Evolutionary conservation across 2,329 filamentous ascomycete species (phyloP), one percentile per base, ranked within the genome.

Genomic region (Blastomyces silverae): DNA sequence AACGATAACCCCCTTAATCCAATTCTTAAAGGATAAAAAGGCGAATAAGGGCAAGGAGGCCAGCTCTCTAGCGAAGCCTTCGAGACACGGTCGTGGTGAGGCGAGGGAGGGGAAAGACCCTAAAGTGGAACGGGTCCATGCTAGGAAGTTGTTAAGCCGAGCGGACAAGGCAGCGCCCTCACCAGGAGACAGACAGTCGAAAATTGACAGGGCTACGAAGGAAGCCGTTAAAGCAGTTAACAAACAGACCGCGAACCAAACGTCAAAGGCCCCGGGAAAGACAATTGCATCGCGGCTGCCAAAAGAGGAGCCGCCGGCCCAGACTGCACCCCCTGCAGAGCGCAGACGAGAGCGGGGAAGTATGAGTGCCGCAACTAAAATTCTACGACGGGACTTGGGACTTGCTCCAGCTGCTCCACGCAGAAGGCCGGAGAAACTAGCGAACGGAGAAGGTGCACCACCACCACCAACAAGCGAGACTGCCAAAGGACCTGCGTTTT

Each of bases 21-120:
- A 97, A 73, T 95, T 88, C 69, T 82, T 97, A 46, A 89, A 89
- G 69, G 92, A 97, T 75, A 96, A 95, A 79, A 97, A 96, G 79
- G 91, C 91, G 17, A 91, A 86, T 74, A 86, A 85, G 72, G 83
- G 64, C 44, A 83, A 82, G 70, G 79, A 81, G 42, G 68, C 72
- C 31, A 68, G 67, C 34, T 69, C 70, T 62, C 68, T 71, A 25
- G 66, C 71, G 11, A 84, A 84, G 71, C 79, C 80, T 37, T 79
- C 82, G 28, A 82, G 66, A 37, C 62, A 66, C 17, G 25, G 57
- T 22, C 57, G 67, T 28, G 60, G 60, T 17, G 58, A 86, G 70
- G 71, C 76, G n/a, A 72, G 73, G 37, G 72, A 74, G 10, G 73
- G 74, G 31, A 77, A 76, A 64, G 78, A 80, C 17, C 69, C 69